Base-by-base conservation (phyloP, 768 basidiomycete genomes). In the Tephrocybe sp. region DNA sequence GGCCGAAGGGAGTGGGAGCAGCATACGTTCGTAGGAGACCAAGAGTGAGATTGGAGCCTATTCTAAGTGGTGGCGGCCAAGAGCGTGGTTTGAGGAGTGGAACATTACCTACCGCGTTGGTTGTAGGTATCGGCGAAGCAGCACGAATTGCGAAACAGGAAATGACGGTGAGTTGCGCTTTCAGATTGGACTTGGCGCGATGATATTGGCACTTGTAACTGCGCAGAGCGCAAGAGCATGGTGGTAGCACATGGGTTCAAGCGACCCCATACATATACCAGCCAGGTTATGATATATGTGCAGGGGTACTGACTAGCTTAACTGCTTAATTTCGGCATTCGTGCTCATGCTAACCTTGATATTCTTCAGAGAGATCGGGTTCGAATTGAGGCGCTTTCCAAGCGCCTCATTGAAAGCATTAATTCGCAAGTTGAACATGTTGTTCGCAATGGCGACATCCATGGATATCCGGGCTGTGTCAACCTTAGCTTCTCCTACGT, bases 401-500 rank as follows among this genome's bases (percentile, higher is more conserved):
- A 93, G 50, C 84, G 91, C 16, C 78, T 99, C 23, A 78, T 95
- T 57, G 64, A 81, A 30, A 83, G 84, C 50, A 90, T 99, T 66
- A 88, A 88, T 50, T 74, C 83, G 2, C 76, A 88, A 57, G 88
- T 97, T 18, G 91, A 93, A 55, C 84, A 90, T 57, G 92, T 99
- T 49, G 84, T 95, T 37, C 84, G 97, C 31, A 99, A 99, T 61
- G 97, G 97, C 11, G 95, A 97, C 64, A 70, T 77, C 0, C 76
- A 85, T 49, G 97, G 97, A 18, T 99, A 95, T 68, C 86, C 94
- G 1, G 97, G 97, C 33, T 99, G 97, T 65, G 82, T 97, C 64
- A 97, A 97, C 67, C 77, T 97, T 36, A 91, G 88, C 56, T 97
- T 97, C 64, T 83, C 94, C 2, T 98, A 97, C 63, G 94, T 98